Conservation (phyloP, 148 eudicot species). For the Persicaria maculosa region DNA sequence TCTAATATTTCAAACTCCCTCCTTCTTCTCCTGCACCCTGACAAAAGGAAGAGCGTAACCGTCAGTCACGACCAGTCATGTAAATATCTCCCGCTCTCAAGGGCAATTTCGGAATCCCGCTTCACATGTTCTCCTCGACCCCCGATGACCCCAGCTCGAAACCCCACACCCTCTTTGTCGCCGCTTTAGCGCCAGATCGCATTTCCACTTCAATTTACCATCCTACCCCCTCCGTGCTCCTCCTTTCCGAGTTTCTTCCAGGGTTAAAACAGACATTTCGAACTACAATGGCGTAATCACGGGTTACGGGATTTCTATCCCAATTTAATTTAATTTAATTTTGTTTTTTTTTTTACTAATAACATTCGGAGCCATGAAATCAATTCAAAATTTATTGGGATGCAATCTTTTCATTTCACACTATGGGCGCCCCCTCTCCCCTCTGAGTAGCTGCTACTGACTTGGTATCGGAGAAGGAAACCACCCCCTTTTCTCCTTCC, state of each 20-base stretch:
- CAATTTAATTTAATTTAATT: not conserved
- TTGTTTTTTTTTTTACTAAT: not conserved
- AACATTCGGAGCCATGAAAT: not conserved
- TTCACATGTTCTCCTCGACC: not conserved
- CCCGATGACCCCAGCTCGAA: conserved; percentile 10
- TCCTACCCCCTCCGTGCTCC: not conserved
- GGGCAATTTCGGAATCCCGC: not conserved
- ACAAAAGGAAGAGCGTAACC: conserved; percentile 26
- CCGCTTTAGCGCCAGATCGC: not conserved
- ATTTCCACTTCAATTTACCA: not conserved
- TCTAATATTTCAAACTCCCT: not conserved
- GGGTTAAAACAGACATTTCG: not conserved
- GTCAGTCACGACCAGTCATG: conserved; percentile 14
- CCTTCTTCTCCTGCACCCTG: conserved; percentile 10
- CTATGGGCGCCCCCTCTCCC: not conserved
- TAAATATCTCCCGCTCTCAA: not conserved
- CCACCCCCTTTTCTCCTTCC: not conserved
- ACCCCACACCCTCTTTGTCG: conserved; percentile 4
- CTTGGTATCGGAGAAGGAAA: conserved; percentile 3
- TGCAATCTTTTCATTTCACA: not conserved
- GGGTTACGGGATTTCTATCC: not conserved
- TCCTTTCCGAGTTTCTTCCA: not conserved
- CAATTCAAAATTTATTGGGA: not conserved
- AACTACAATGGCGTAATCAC: not conserved
- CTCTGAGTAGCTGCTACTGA: conserved; percentile 2